Base-by-base conservation (phyloP, 2,329 filamentous ascomycete genomes). In the Fusarium nanum region DNA sequence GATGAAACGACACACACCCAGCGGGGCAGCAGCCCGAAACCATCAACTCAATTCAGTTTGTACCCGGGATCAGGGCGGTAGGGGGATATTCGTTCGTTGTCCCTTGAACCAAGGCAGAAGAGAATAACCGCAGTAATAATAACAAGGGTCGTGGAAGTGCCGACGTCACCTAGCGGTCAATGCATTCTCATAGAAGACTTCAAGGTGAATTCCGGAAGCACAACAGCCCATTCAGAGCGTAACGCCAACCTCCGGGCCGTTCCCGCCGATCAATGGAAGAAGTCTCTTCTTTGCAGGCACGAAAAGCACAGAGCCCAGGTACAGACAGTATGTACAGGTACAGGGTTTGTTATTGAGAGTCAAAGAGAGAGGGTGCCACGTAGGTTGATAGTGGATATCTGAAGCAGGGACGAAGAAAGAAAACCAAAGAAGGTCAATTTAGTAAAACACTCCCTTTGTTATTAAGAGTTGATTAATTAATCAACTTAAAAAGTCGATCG, bases 141-240 rank as follows among this genome's bases (percentile, higher is more conserved):
- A 52, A 28, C 49, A 52, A 27, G 49, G 34, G 49, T 52, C 9
- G 5, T 52, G 32, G 34, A 41, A 20, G 37, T 30, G 58, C 67
- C 44, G 52, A 71, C 68, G 67, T 70, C 68, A 71, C 67, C 54
- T 40, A 61, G 56, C 40, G 53, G 61, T 28, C 49, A 34, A 52
- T 52, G 49, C 49, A 41, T 47, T 45, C 14, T 41, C 34, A 27
- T 41, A 18, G 49, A 25, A 49, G 47, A 34, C 18, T 27, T 27
- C 30, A 46, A 52, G 28, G 42, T 52, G 56, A 59, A 57, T 50
- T 68, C 67, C 41, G 46, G 60, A 56, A 57, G 50, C n/a, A 45
- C 63, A 54, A 10, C 20, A 45, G 28, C 14, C 32, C 55, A 49
- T 47, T 25, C 18, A 56, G 42, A 49, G 28, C 52, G 42, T 32